Conservation (phyloP, 2,329 filamentous ascomycete genomes). For the Juglanconis sp. region DNA sequence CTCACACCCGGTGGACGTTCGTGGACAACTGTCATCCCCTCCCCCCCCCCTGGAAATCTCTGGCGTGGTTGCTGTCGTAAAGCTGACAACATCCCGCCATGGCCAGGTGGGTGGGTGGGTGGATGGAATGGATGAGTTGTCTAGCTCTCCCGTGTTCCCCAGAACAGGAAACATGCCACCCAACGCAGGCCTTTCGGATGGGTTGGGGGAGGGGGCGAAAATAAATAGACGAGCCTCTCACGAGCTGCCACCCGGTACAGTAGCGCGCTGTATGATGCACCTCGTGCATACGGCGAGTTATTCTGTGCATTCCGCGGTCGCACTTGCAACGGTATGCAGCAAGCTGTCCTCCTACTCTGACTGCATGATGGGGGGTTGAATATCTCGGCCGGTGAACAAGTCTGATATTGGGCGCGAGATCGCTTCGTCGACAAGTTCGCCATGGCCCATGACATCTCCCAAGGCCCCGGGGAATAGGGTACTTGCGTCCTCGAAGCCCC, state of each 20-base stretch:
- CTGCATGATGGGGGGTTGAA: background rate
- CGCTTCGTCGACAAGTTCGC: background rate
- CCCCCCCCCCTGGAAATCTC: background rate
- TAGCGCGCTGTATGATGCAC: constrained; percentile 18
- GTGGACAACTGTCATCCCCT: background rate
- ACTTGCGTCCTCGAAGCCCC: background rate
- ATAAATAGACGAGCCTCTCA: constrained; percentile 9
- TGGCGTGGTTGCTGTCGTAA: background rate
- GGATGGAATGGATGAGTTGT: constrained; percentile 15
- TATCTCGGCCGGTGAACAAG: constrained; percentile 2
- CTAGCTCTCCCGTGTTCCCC: constrained; percentile 5
- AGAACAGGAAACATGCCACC: background rate
- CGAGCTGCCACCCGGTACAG: constrained; percentile 15
- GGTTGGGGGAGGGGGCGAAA: constrained; percentile 15
- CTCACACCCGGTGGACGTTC: background rate
- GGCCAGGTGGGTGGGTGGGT: background rate
- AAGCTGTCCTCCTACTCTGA: constrained; percentile 6
- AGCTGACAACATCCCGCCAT: constrained; percentile 7
- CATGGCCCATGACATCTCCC: background rate
- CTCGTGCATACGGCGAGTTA: constrained; percentile 18
- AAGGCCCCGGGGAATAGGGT: background rate
- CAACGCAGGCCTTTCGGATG: background rate
- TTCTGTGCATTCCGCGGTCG: constrained; percentile 17
- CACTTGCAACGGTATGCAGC: constrained; percentile 16
- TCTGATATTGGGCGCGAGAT: background rate